Conservation (phyloP, 2,329 filamentous ascomycete species). For the Sporothrix phasma region DNA sequence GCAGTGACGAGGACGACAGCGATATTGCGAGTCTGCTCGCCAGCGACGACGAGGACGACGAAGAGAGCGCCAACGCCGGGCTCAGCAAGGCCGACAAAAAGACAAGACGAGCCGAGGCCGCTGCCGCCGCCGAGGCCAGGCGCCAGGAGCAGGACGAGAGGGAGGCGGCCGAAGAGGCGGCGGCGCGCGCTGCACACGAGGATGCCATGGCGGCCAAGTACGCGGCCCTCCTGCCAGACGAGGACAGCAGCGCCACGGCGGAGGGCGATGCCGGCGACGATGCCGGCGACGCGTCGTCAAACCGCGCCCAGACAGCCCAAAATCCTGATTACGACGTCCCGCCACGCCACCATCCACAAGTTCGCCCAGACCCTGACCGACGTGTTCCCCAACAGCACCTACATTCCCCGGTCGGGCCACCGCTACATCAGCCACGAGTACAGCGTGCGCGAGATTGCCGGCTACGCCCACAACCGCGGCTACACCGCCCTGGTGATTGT, state of each 20-base stretch:
- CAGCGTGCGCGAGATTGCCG: constrained; percentile 79
- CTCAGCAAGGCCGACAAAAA: constrained; percentile 33
- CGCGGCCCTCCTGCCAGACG: constrained; percentile 46
- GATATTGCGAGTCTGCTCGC: constrained; percentile 26
- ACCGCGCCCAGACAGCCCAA: constrained; percentile 21
- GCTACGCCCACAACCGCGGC: constrained; percentile 69
- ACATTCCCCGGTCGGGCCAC: constrained; percentile 78
- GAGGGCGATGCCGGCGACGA: constrained; percentile 44
- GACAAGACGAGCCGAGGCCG: constrained; percentile 29
- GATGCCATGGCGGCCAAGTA: constrained; percentile 52
- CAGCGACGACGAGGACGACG: constrained; percentile 30
- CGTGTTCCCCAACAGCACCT: constrained; percentile 77
- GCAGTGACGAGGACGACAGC: constrained; percentile 39
- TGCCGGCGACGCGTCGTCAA: too few species aligned
- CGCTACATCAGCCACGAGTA: constrained; percentile 75
- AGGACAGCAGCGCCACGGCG: background rate
- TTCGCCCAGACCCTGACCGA: constrained; percentile 69
- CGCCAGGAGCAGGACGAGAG: constrained; percentile 28
- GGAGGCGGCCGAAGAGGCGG: constrained; percentile 21
- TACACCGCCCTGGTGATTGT: constrained; percentile 79
- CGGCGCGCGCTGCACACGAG: constrained; percentile 53
- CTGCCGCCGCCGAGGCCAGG: constrained; percentile 25
- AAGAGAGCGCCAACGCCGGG: constrained; percentile 30
- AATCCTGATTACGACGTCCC: constrained; percentile 81
- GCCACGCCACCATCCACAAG: constrained; percentile 80